Base-by-base conservation (phyloP, 805 yeast species). In the Blastobotrys robertii region DNA sequence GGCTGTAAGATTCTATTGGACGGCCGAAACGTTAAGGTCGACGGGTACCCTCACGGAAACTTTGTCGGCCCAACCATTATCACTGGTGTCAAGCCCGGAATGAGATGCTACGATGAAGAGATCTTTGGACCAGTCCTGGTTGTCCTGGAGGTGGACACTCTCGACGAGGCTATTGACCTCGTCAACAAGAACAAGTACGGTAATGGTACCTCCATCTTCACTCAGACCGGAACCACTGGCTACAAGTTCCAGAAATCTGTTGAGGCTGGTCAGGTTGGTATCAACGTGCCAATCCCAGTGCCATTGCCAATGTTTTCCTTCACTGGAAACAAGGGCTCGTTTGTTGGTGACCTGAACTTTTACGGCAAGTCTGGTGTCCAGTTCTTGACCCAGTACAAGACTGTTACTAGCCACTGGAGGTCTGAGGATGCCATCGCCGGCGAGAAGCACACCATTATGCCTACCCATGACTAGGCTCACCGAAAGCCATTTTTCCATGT, bases 271-370 rank as follows among this genome's bases (percentile, higher is more conserved):
- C 87, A 81, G 63, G 83, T 81, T 40, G 88, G 88, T 44, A 70
- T 81, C 52, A 81, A 81, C 54, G 85, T 81, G 31, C 87, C 88
- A 11, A 81, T 81, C 48, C 88, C 88, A 4, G 88, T 81, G 13
- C 88, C 88, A 39, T 66, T 81, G 59, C 87, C 88, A 46, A 78
- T 81, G 84, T 81, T 81, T 63, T 77, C 84, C 3, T 81, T 81
- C 67, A 81, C 88, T 9, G 88, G 88, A 22, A 76, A 75, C 61
- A 79, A 79, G 65, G 82, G 77, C 32, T 78, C 84, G 5, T 80
- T 81, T 73, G 68, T 80, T 51, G 88, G 88, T 30, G 87, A 81
- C 58, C 72, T 81, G 69, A 81, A 81, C 68, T 81, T 81, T 61
- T 81, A 81, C 63, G 88, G 88, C 46, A 77, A 79, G 66, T 72